A percentile compares a stretch with the other conserved stretches of the same genome.
Evolutionary conservation across 345 rosid genomes (phyloP).

Genomic region (Mallotus nudiflorus): DNA sequence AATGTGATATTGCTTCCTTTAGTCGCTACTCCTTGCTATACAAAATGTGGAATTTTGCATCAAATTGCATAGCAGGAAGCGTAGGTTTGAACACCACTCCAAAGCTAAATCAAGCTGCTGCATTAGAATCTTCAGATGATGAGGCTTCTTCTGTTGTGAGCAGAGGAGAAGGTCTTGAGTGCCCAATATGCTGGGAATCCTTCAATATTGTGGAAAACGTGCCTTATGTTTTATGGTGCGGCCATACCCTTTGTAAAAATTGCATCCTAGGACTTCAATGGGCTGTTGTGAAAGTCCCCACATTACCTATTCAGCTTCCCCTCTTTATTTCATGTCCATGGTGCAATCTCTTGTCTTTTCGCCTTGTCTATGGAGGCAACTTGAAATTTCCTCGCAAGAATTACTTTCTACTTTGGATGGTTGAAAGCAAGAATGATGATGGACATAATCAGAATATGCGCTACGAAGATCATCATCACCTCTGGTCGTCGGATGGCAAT

Average conservation of each 20-base stretch:
- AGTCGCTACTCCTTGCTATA: neutral
- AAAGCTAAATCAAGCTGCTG: slow-evolving; percentile 38
- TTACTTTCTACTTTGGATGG: slow-evolving; percentile 96
- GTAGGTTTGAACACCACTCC: slow-evolving; percentile 27
- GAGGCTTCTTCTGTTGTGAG: slow-evolving; percentile 52
- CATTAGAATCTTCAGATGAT: slow-evolving; percentile 74
- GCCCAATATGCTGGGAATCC: slow-evolving; percentile 92
- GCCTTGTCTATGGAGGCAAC: slow-evolving; percentile 70
- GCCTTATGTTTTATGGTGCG: slow-evolving; percentile 95
- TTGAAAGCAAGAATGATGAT: slow-evolving; percentile 84
- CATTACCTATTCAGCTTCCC: slow-evolving; percentile 88
- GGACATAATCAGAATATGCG: slow-evolving; percentile 38
- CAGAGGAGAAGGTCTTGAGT: slow-evolving; percentile 79
- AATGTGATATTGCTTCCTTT: slow-evolving; percentile 12
- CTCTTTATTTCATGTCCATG: slow-evolving; percentile 94
- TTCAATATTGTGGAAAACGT: slow-evolving; percentile 92
- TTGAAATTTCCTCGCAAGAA: slow-evolving; percentile 87
- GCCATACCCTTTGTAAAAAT: slow-evolving; percentile 90
- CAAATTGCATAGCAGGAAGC: slow-evolving; percentile 26
- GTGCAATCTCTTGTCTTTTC: slow-evolving; percentile 87
- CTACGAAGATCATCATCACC: slow-evolving; percentile 35
- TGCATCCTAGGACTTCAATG: slow-evolving; percentile 85
- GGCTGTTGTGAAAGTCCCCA: slow-evolving; percentile 83
- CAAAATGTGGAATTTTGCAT: slow-evolving; percentile 32
- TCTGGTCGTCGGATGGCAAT: slow-evolving; percentile 26